phyloP scores from a whole-genome alignment of 371 early-diverging fungal species.

The Haplosporangium sp. region DNA sequence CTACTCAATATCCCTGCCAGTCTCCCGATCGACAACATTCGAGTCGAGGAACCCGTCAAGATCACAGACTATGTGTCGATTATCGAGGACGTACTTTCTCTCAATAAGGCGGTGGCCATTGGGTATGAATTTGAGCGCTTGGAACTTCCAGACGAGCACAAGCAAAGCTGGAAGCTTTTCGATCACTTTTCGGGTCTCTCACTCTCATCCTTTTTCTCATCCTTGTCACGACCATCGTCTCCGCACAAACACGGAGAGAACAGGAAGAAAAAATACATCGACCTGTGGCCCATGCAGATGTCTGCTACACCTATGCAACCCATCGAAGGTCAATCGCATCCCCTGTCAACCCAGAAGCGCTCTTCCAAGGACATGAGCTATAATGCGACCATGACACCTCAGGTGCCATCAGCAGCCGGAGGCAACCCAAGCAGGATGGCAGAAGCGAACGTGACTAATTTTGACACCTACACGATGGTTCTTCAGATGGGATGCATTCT shows the following conservation, averaged over 20 bases:
- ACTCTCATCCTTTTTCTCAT: constrained; percentile 10
- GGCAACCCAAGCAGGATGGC: neutral
- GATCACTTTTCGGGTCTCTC: constrained; percentile 4
- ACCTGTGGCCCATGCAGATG: constrained; percentile 74
- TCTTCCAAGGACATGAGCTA: constrained; percentile 22
- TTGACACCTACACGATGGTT: constrained; percentile 78
- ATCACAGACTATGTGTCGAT: constrained; percentile 69
- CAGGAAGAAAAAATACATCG: constrained; percentile 60
- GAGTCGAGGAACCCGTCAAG: constrained; percentile 61
- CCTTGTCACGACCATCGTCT: constrained; percentile 35
- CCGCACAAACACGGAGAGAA: constrained; percentile 16
- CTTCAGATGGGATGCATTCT: constrained; percentile 76
- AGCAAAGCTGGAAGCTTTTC: constrained; percentile 18
- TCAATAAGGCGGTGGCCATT: constrained; percentile 74
- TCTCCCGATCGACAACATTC: constrained; percentile 64
- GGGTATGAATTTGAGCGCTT: constrained; percentile 64
- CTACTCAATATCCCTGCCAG: constrained; percentile 40
- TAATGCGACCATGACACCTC: neutral
- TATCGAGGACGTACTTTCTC: constrained; percentile 68
- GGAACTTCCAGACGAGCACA: constrained; percentile 46
- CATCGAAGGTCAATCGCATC: constrained; percentile 15
- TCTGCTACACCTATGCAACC: constrained; percentile 29
- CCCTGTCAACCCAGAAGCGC: constrained; percentile 15
- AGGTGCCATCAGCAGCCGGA: constrained; percentile 4
- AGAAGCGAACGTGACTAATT: constrained; percentile 61